phyloP scores from a whole-genome alignment of 2,329 filamentous ascomycete species.

The Aureobasidium sp. region DNA sequence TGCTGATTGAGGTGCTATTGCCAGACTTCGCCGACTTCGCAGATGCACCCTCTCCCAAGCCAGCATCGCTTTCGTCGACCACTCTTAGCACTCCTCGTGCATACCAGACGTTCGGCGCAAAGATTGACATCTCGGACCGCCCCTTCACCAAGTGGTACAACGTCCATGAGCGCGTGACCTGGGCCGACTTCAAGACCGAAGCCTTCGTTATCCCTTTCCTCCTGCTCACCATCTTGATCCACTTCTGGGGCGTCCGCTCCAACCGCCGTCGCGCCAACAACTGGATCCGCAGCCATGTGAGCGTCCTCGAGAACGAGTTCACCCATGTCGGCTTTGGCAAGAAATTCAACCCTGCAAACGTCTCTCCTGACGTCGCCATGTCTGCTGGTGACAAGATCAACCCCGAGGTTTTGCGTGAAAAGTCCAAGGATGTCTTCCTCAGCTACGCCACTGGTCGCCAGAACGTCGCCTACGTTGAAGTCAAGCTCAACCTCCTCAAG shows the following conservation, averaged over 20 bases:
- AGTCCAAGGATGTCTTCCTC: slow-evolving; percentile 76
- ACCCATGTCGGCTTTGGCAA: slow-evolving; percentile 73
- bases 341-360: slow-evolving; percentile 41
- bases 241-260: slow-evolving; percentile 70
- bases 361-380: slow-evolving; percentile 30
- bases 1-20: slow-evolving; percentile 10
- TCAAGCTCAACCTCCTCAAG: slow-evolving; percentile 74
- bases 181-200: slow-evolving; percentile 81
- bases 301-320: slow-evolving; percentile 71
- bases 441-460: slow-evolving; percentile 86
- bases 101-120: slow-evolving; percentile 39
- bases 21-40: slow-evolving; percentile 94
- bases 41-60: slow-evolving; percentile 60
- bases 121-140: slow-evolving; percentile 37
- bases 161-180: slow-evolving; percentile 80
- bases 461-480: slow-evolving; percentile 85
- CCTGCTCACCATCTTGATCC: slow-evolving; percentile 65
- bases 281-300: slow-evolving; percentile 72
- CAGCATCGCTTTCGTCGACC: slow-evolving; percentile 41
- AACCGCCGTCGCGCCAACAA: slow-evolving; percentile 74
- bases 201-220: slow-evolving; percentile 73
- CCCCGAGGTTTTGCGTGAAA: slow-evolving; percentile 69
- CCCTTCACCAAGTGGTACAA: slow-evolving; percentile 96
- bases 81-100: slow-evolving; percentile 38
- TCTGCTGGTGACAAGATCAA: slow-evolving; percentile 34